These are phyloP conservation scores for Backusella sp. DNA, from an alignment of 192 early-diverging fungal genomes.

Conservation along the genomic window DNA sequence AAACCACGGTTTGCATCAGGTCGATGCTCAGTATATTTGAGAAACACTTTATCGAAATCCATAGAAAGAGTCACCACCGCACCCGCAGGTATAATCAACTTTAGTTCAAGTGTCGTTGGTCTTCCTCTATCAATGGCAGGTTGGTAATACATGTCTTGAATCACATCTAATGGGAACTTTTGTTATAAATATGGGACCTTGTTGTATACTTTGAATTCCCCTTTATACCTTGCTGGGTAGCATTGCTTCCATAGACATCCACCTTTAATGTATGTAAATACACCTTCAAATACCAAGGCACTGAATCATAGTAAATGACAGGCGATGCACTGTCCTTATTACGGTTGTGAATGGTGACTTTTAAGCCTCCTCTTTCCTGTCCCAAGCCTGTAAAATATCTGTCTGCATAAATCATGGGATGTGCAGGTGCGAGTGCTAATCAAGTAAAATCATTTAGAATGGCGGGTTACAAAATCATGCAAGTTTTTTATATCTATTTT, in stretches of 20 bases:
- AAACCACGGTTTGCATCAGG: slow-evolving; percentile 97
- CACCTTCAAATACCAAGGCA: slow-evolving; percentile 92
- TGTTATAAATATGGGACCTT: no score
- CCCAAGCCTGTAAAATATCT: slow-evolving; percentile 78
- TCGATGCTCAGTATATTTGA: slow-evolving; percentile 95
- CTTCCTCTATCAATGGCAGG: slow-evolving; percentile 78
- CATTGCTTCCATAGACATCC: slow-evolving; percentile 34
- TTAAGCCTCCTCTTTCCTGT: slow-evolving; percentile 82
- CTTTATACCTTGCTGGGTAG: background rate
- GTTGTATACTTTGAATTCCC: no score
- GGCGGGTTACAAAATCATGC: background rate
- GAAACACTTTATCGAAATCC: slow-evolving; percentile 88
- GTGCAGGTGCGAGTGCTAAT: slow-evolving; percentile 31
- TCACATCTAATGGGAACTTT: slow-evolving; percentile 51
- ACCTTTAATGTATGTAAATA: slow-evolving; percentile 87
- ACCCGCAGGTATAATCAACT: slow-evolving; percentile 64
- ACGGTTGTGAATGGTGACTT: slow-evolving; percentile 71
- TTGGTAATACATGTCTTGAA: slow-evolving; percentile 65
- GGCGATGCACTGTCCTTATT: slow-evolving; percentile 37
- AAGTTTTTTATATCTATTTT: slow-evolving; percentile 24
- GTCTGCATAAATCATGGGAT: slow-evolving; percentile 52
- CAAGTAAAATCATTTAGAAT: background rate
- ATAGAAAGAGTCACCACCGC: slow-evolving; percentile 68
- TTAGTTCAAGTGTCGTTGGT: slow-evolving; percentile 78
- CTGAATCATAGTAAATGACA: slow-evolving; percentile 69